These are phyloP conservation scores for Spathaspora hagerdaliae DNA, from an alignment of 805 yeast species.

Conservation along the genomic window DNA sequence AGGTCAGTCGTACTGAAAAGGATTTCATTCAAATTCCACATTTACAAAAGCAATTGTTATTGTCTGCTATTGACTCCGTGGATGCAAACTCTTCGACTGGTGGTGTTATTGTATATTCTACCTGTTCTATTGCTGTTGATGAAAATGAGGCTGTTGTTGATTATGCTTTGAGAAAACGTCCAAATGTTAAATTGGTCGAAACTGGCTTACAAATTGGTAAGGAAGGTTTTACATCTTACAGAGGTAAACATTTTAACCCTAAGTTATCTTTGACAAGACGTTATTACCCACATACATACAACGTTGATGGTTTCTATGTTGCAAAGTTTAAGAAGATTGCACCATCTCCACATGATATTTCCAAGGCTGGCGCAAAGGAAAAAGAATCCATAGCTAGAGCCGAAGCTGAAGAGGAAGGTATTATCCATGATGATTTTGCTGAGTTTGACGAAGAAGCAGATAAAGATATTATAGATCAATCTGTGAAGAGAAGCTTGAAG, in stretches of 20 bases:
- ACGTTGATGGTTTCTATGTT: constrained; percentile 97
- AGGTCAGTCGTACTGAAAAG: constrained; percentile 88
- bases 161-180: constrained; percentile 92
- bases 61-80: constrained; percentile 96
- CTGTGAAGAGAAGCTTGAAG: constrained; percentile 60
- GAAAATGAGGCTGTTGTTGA: constrained; percentile 99
- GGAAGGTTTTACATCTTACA: constrained; percentile 87
- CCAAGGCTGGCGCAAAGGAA: constrained; percentile 85
- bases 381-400: constrained; percentile 79
- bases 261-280: constrained; percentile 80
- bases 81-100: constrained; percentile 91
- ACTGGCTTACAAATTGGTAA: constrained; percentile 91
- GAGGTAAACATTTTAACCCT: constrained; percentile 88
- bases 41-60: constrained; percentile 85
- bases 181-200: constrained; percentile 91
- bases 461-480: constrained; percentile 62
- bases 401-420: constrained; percentile 76
- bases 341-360: constrained; percentile 76
- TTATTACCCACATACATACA: constrained; percentile 97
- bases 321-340: constrained; percentile 94
- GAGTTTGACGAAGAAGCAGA: constrained; percentile 75
- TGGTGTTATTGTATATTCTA: constrained; percentile 92
- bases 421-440: constrained; percentile 84
- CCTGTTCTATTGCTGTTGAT: constrained; percentile 97
- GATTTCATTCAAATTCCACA: constrained; percentile 97